Base-by-base conservation (phyloP, 78 protist species). In the Dictyostelium purpureum region DNA sequence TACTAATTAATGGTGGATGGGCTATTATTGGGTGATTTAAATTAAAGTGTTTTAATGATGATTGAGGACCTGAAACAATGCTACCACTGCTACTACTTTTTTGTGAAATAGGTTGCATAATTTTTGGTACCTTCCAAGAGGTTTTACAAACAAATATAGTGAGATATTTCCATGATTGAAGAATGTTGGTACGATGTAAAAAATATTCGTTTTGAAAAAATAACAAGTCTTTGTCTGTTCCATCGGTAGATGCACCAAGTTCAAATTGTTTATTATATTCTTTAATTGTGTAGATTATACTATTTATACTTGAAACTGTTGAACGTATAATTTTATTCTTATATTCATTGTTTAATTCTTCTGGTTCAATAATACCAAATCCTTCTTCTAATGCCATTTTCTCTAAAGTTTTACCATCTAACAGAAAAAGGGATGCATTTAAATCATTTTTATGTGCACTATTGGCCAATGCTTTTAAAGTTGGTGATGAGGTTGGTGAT, bases 41-140 rank as follows among this genome's bases (percentile, higher is more conserved):
- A 42, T n/a, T n/a, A n/a, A 63, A 28, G 11, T 65, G 76, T 49
- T 26, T 26, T 35, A 33, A 12, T 47, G 10, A 12, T 47, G 52
- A 40, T n/a, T 28, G 33, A 38, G 51, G 51, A 28, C 21, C 24
- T 38, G 76, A 10, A 12, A 67, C 51, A 37, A 33, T 67, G 21
- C 51, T 67, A 67, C 51, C 38, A 67, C 76, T 67, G 21, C 31
- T 67, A 33, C 45, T 63, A 14, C n/a, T 14, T 47, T 14, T 14
- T 47, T 10, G 52, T 47, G 7, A n/a, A 28, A 38, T 35, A 28
- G 14, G 71, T 35, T 28, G 78, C 43, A 59, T 43, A 28, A 82
- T 43, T 42, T 43, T 82, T 21, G 92, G 92, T 45, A 73, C 43
- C 11, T 52, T 73, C 92, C 92, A 85, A 1, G 56, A 19, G 33